Conservation (phyloP, 805 yeast species). For the Torulaspora franciscae region DNA sequence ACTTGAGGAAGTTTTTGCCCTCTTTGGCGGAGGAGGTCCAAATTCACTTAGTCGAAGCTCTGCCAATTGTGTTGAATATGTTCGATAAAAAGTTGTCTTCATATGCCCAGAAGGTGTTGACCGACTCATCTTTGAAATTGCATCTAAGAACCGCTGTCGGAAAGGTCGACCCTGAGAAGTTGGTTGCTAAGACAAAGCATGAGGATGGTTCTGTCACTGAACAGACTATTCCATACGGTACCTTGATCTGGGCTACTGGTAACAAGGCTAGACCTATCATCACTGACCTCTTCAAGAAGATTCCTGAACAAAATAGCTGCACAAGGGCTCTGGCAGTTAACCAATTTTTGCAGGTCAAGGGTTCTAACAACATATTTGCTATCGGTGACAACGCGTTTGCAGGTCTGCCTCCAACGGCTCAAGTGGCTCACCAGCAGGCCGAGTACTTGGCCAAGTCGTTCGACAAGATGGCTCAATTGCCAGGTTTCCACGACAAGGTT, state of each 20-base stretch:
- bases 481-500: slow-evolving; percentile 38
- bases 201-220: slow-evolving; percentile 65
- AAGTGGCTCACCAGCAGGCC: slow-evolving; percentile 94
- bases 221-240: slow-evolving; percentile 72
- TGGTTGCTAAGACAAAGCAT: slow-evolving; percentile 66
- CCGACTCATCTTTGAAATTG: slow-evolving; percentile 59
- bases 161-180: slow-evolving; percentile 67
- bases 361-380: slow-evolving; percentile 77
- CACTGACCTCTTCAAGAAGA: slow-evolving; percentile 58
- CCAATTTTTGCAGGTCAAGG: slow-evolving; percentile 74
- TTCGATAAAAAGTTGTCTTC: slow-evolving; percentile 42
- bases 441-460: slow-evolving; percentile 69
- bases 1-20: slow-evolving; percentile 81
- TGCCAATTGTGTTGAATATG: slow-evolving; percentile 74
- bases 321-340: slow-evolving; percentile 83
- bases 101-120: slow-evolving; percentile 41
- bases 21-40: slow-evolving; percentile 77
- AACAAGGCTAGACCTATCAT: slow-evolving; percentile 78
- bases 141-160: slow-evolving; percentile 84
- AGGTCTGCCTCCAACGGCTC: slow-evolving; percentile 92
- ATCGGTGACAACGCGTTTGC: slow-evolving; percentile 91
- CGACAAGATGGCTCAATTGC: slow-evolving; percentile 47
- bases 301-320: slow-evolving; percentile 75
- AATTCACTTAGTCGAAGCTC: slow-evolving; percentile 83
- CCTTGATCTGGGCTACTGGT: slow-evolving; percentile 96